Conservation (phyloP, 169 alveolate genomes). For the Eimeria maxima region DNA sequence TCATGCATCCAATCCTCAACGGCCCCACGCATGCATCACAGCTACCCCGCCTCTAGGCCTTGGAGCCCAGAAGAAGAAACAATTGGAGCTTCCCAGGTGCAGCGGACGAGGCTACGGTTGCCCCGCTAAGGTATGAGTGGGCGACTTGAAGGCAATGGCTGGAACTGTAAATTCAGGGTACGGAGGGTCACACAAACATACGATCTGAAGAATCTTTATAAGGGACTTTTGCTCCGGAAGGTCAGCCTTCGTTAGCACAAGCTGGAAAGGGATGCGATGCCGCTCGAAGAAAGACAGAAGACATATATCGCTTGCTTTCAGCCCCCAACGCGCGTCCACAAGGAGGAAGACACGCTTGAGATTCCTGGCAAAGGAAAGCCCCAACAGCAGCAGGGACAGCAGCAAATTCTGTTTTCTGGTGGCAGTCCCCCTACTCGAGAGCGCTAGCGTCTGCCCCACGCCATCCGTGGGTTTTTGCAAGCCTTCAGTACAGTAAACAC, state of each 20-base stretch:
- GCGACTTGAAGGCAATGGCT: not conserved
- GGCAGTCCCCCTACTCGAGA: not conserved
- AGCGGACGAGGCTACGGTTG: not conserved
- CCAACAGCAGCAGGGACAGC: conserved; percentile 3
- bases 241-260: conserved; percentile 84
- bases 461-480: not conserved
- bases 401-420: not conserved
- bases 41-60: not conserved
- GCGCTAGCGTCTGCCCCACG: not conserved
- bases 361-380: not conserved
- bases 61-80: not conserved
- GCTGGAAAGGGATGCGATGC: conserved; percentile 70
- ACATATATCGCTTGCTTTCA: conserved; percentile 76
- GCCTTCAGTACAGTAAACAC: not conserved
- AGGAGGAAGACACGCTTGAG: conserved; percentile 79
- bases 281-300: conserved; percentile 79
- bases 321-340: conserved; percentile 78
- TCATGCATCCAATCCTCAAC: not conserved
- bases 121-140: not conserved
- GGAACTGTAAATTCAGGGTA: not conserved
- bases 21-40: not conserved
- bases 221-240: conserved; percentile 73
- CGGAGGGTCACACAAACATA: not conserved
- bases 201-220: conserved; percentile 62
- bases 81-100: not conserved